Percentiles rank a stretch among this genome's conserved stretches.
These are phyloP conservation scores for Crassisporium funariophilum DNA, from an alignment of 768 basidiomycete genomes.

Conservation along the genomic window DNA sequence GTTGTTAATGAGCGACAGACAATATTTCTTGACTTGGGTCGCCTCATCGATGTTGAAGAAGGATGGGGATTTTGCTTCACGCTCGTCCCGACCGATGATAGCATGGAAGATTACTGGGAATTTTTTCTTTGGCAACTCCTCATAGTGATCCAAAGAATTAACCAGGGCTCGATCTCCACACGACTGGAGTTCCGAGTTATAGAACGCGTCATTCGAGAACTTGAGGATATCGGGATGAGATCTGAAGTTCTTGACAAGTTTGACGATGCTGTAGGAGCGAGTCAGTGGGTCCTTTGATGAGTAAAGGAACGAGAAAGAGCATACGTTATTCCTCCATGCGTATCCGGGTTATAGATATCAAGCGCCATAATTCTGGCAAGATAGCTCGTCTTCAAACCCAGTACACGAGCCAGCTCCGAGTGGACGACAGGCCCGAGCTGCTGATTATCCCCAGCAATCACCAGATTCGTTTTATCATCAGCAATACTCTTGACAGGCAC, in stretches of 20 bases:
- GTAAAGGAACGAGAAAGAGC: conserved; percentile 10
- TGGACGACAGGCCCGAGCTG: conserved; percentile 63
- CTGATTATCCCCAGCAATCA: conserved; percentile 63
- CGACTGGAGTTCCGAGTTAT: conserved; percentile 48
- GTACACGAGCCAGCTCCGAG: conserved; percentile 44
- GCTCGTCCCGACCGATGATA: conserved; percentile 53
- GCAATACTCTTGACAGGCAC: conserved; percentile 55
- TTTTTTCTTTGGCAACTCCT: conserved; percentile 38
- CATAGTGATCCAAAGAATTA: conserved; percentile 37
- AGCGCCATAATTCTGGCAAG: conserved; percentile 50
- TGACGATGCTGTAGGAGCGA: conserved; percentile 46
- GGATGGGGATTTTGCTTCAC: conserved; percentile 58
- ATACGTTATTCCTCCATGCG: conserved; percentile 38
- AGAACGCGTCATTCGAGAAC: conserved; percentile 62
- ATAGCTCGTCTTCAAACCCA: conserved; percentile 56
- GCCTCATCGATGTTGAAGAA: conserved; percentile 66
- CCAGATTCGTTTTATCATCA: conserved; percentile 46
- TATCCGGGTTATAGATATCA: conserved; percentile 38
- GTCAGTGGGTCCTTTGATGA: not conserved
- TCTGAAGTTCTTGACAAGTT: conserved; percentile 60
- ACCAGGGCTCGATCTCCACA: conserved; percentile 48
- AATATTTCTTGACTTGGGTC: conserved; percentile 52
- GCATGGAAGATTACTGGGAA: conserved; percentile 64
- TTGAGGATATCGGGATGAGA: conserved; percentile 56
- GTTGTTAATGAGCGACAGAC: conserved; percentile 33